These are phyloP conservation scores for Orychophragmus violaceus DNA, from an alignment of 345 rosid species.

Conservation along the genomic window DNA sequence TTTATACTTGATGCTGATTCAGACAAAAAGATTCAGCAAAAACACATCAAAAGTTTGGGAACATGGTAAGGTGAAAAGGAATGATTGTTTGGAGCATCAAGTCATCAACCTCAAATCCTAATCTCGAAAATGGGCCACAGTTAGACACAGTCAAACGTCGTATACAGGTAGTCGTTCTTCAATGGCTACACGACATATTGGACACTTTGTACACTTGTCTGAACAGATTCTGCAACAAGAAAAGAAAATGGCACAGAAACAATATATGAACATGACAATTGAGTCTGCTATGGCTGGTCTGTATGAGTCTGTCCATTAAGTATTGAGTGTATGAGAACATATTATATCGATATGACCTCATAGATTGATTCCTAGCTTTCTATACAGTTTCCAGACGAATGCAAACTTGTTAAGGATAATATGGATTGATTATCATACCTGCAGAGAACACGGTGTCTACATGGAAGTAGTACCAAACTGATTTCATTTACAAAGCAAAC, in stretches of 20 bases:
- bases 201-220: slow-evolving; percentile 87
- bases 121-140: slow-evolving; percentile 6
- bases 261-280: not conserved
- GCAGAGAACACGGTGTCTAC: slow-evolving; percentile 93
- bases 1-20: slow-evolving; percentile 25
- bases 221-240: slow-evolving; percentile 60
- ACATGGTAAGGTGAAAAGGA: not conserved
- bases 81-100: slow-evolving; percentile 19
- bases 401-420: not conserved
- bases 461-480: slow-evolving; percentile 83
- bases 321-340: not conserved
- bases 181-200: slow-evolving; percentile 66
- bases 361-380: not conserved
- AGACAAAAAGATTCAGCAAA: slow-evolving; percentile 28
- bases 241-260: not conserved
- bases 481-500: slow-evolving; percentile 93
- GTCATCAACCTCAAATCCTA: slow-evolving; percentile 26
- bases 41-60: slow-evolving; percentile 18
- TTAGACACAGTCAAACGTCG: slow-evolving; percentile 53
- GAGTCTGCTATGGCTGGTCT: not conserved
- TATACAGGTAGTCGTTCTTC: slow-evolving; percentile 83
- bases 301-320: not conserved
- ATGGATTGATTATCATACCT: slow-evolving; percentile 34
- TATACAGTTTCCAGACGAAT: not conserved
- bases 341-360: not conserved